A percentile compares a stretch with the other conserved stretches of the same genome.
Evolutionary conservation across 495 filamentous ascomycete genomes (phyloP).

Genomic region (Lophiotrema nucula): DNA sequence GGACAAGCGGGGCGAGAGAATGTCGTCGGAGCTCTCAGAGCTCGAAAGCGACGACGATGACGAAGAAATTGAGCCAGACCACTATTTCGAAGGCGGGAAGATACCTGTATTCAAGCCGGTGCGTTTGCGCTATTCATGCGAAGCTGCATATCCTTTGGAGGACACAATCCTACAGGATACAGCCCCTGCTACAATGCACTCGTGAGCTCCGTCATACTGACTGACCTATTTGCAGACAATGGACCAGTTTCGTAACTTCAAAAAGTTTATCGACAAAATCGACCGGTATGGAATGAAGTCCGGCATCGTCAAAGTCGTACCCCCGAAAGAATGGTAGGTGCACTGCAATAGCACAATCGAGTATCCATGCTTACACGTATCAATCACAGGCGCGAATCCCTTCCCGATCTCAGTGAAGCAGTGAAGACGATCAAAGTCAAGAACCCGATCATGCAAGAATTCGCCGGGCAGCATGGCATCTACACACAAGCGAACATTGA

Average conservation of each 20-base stretch:
- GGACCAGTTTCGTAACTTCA: slow-evolving; percentile 90
- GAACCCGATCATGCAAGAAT: slow-evolving; percentile 97
- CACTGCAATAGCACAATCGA: slow-evolving; percentile 7
- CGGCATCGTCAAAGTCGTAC: slow-evolving; percentile 93
- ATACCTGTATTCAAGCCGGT: slow-evolving; percentile 93
- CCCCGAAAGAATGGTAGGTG: slow-evolving; percentile 87
- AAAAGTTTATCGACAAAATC: slow-evolving; percentile 80
- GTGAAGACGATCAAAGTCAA: slow-evolving; percentile 90
- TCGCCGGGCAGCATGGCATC: slow-evolving; percentile 87
- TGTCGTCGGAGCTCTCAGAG: slow-evolving; percentile 43
- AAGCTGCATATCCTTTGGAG: too few relatives aligned
- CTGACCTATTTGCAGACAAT: slow-evolving; percentile 72
- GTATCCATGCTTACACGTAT: slow-evolving; percentile 2
- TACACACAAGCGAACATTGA: slow-evolving; percentile 96
- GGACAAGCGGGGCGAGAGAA: slow-evolving; percentile 38
- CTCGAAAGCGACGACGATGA: slow-evolving; percentile 62
- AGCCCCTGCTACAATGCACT: too few relatives aligned
- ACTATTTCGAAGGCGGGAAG: slow-evolving; percentile 80
- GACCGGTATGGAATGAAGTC: slow-evolving; percentile 95
- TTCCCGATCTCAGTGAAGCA: slow-evolving; percentile 74
- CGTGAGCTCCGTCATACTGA: too few relatives aligned
- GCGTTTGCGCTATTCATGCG: slow-evolving; percentile 49
- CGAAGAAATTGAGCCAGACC: slow-evolving; percentile 69
- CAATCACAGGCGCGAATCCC: slow-evolving; percentile 60
- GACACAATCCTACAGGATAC: too few relatives aligned